Evolutionary conservation across 2,329 filamentous ascomycete species (phyloP), one percentile per base, ranked within the genome.

Genomic region (Colletotrichum sp.): DNA sequence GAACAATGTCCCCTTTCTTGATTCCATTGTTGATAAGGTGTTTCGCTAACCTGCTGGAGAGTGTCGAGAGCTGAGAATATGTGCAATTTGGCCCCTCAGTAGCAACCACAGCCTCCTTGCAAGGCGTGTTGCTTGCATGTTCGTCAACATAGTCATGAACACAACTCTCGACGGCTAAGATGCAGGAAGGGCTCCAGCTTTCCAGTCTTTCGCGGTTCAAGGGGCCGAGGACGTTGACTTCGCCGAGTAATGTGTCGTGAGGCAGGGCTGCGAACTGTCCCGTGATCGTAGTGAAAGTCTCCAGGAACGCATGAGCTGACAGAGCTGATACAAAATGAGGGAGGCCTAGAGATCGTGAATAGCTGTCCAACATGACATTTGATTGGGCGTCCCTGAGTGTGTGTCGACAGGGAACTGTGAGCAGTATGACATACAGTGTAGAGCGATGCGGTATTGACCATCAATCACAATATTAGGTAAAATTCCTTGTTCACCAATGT

Each of bases 1-100:
- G 92, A 3, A 96, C 88, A 7, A 94, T 86, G 8, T 90, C 86
- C 12, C 90, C 89, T 2, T 87, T 86, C 0, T 85, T 83, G 0
- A 91, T 86, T 0, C 90, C 90, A 8, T 87, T 82, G 26, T 87
- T 85, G 3, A 88, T 80, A 0, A 95, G 85, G 68, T 88, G 83
- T 5, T 82, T 82, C 1, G 85, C 84, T 0, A 89, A 80, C 6
- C 81, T 82, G 3, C 82, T 80, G 0, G 86, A 84, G 15, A 85
- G 81, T 0, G 81, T 80, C 6, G 85, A 81, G 6, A 89, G 78
- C 68, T 88, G 81, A 7, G 80, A 74, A 63, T 88, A 89, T 0
- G 86, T 85, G 7, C 88, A 81, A 10, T 84, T 32, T 2, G 62
- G 69, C 1, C 69, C 69, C 10, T 59, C 60, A n/a, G 49, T 59